Percentiles rank a stretch among this genome's conserved stretches.
Evolutionary conservation across 176 grass and related monocot species (phyloP).

Genomic region (Aegilops tauschii): DNA sequence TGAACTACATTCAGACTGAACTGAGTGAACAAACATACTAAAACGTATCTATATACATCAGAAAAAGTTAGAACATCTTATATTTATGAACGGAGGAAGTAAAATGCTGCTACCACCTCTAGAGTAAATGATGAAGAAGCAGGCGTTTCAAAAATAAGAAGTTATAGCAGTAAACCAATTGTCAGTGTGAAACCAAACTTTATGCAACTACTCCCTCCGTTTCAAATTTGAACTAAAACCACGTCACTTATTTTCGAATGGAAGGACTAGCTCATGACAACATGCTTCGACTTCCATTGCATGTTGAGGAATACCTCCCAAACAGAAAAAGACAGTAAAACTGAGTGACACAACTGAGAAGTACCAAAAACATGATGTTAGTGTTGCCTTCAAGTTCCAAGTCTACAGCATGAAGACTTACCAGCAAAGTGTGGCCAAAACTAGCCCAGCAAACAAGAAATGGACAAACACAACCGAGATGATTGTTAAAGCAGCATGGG

Average conservation of each 20-base stretch:
- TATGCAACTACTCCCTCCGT: not conserved
- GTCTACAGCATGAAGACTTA: constrained; percentile 34
- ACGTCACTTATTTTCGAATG: too few species aligned
- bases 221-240: too few species aligned
- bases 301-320: not conserved
- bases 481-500: constrained; percentile 75
- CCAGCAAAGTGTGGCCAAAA: constrained; percentile 91
- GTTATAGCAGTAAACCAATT: not conserved
- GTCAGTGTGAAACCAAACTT: not conserved
- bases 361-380: not conserved
- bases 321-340: not conserved
- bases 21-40: too few species aligned
- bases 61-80: too few species aligned
- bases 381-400: not conserved
- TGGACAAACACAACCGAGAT: constrained; percentile 70
- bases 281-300: not conserved
- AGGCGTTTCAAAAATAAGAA: not conserved
- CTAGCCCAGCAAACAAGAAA: constrained; percentile 85
- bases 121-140: constrained; percentile 10
- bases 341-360: not conserved
- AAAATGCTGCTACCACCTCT: not conserved
- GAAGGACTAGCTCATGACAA: not conserved
- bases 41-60: too few species aligned
- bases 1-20: too few species aligned
- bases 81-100: too few species aligned